phyloP scores from a whole-genome alignment of 2,329 filamentous ascomycete species.

The Tolypocladium inflatum region DNA sequence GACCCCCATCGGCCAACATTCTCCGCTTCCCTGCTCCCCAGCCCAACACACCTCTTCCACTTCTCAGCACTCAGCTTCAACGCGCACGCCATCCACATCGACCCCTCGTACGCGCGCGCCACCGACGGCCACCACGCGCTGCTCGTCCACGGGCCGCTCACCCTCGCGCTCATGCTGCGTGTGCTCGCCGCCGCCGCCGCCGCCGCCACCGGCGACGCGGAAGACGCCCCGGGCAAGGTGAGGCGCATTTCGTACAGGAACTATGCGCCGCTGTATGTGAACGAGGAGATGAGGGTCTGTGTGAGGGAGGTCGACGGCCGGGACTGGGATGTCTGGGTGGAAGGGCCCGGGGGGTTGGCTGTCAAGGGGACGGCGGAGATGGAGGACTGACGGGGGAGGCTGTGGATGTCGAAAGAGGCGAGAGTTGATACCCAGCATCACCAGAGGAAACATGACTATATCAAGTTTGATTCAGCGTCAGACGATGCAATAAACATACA shows the following conservation, averaged over 20 bases:
- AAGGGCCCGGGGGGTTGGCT: conserved; percentile 48
- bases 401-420: neutral
- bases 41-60: conserved; percentile 67
- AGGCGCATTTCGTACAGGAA: conserved; percentile 67
- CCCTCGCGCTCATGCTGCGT: conserved; percentile 66
- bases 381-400: neutral
- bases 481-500: neutral
- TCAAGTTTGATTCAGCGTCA: neutral
- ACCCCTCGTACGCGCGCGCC: conserved; percentile 57
- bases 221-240: conserved; percentile 24
- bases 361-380: conserved; percentile 45
- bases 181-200: conserved; percentile 34
- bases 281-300: conserved; percentile 62
- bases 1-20: conserved; percentile 25
- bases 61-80: conserved; percentile 91
- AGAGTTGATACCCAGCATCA: neutral
- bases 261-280: conserved; percentile 68
- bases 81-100: conserved; percentile 82
- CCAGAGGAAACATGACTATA: neutral
- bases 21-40: conserved; percentile 51
- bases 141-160: conserved; percentile 81
- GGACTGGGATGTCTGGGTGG: conserved; percentile 56
- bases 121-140: conserved; percentile 67
- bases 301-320: conserved; percentile 31
- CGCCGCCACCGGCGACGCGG: conserved; percentile 7